These are phyloP conservation scores for Globisporangium yorkense DNA, from an alignment of 352 stramenopile genomes.

Conservation along the genomic window DNA sequence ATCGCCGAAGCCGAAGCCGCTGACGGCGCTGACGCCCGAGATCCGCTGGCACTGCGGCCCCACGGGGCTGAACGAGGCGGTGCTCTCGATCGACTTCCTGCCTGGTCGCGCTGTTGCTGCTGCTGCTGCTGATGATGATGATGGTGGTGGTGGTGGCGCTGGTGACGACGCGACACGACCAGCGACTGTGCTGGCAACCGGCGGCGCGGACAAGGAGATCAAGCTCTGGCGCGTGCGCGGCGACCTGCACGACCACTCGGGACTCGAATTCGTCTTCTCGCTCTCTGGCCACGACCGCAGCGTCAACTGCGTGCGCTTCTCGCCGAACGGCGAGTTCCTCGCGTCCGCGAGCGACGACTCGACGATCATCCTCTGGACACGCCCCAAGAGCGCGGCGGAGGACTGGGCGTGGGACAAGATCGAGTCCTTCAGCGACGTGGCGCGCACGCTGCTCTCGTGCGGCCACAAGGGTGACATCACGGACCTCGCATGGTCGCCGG, in stretches of 20 bases:
- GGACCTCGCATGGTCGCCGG: constrained; percentile 89
- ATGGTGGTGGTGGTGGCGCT: background rate
- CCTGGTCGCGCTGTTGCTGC: background rate
- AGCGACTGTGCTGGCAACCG: constrained; percentile 55
- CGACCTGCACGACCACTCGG: constrained; percentile 23
- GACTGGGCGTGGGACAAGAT: constrained; percentile 79
- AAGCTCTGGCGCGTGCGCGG: constrained; percentile 73
- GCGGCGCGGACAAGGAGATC: constrained; percentile 86
- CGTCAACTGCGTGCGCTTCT: constrained; percentile 91
- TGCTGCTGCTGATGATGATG: background rate
- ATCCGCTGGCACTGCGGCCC: constrained; percentile 85
- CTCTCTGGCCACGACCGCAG: constrained; percentile 85
- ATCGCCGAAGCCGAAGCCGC: constrained; percentile 9
- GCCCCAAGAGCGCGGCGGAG: constrained; percentile 57
- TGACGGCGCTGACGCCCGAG: constrained; percentile 72
- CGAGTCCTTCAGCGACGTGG: constrained; percentile 74
- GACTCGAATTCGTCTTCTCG: constrained; percentile 77
- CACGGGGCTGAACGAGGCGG: constrained; percentile 83
- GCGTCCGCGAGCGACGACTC: constrained; percentile 87
- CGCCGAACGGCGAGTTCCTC: constrained; percentile 75
- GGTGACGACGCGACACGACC: background rate
- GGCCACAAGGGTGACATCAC: constrained; percentile 90
- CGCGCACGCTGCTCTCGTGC: constrained; percentile 63
- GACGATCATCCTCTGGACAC: constrained; percentile 84
- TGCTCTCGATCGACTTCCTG: constrained; percentile 81